Evolutionary conservation across 2,329 filamentous ascomycete genomes (phyloP), one percentile per base, ranked within the genome.

Genomic region (Fusarium sacchari): DNA sequence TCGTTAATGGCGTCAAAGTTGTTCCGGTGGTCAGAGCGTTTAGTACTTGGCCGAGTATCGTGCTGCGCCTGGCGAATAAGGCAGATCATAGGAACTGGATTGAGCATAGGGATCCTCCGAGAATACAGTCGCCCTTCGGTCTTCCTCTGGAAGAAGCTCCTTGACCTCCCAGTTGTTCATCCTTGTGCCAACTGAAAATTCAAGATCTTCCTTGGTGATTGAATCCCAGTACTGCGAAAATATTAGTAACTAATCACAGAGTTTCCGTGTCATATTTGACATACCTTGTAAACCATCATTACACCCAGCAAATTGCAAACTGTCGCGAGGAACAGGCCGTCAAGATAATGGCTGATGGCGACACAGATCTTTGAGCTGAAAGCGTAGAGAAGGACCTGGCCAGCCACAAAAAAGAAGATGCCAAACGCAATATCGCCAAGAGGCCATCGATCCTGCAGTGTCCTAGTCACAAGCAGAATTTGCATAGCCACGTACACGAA

Each of bases 271-370:
- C 14, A 28, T 30, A 20, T 34, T 40, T 26, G 26, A 78, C 83
- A 60, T 83, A 88, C 94, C 92, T 99, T 99, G 89, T 99, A 99
- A 42, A 99, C 92, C 96, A 98, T 99, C 96, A 99, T 99, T 69
- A 99, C 96, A 18, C 92, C 94, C 47, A 99, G 86, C 49, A 99
- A 84, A 80, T 99, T 99, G 86, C 95, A 96, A 62, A 96, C 91
- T 1, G 96, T 98, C 9, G 95, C 94, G 80, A 99, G 95, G 85
- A 98, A 97, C 53, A 98, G 84, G 1, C 96, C 96, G 79, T 99
- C 96, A 55, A 99, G 84, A 81, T 98, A 99, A 82, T 99, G 96
- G 83, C 94, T 91, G 43, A 95, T 91, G 52, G 90, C 89, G 58
- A 92, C 88, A 85, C 96, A 99, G 78, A 99, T 95, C 72, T 88